phyloP scores from a whole-genome alignment of 2,329 filamentous ascomycete species.

The Trichoderma simmonsii region DNA sequence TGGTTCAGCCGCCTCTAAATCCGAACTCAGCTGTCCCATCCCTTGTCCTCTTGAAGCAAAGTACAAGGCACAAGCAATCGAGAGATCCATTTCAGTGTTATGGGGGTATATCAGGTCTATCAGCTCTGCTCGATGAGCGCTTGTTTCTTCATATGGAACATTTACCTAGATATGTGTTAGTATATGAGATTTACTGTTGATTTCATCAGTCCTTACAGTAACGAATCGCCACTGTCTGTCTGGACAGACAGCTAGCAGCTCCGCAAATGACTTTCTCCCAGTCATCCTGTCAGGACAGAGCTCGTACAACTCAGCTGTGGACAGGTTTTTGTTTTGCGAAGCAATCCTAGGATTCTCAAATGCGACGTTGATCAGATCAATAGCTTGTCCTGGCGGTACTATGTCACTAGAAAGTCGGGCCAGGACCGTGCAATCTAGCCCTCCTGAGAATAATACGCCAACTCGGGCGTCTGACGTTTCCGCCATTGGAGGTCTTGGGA shows the following conservation, averaged over 20 bases:
- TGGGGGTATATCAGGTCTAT: conserved; percentile 83
- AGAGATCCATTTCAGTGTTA: conserved; percentile 98
- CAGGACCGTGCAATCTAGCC: conserved; percentile 86
- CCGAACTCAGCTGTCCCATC: conserved; percentile 34
- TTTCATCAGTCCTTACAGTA: conserved; percentile 45
- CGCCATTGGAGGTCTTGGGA: conserved; percentile 55
- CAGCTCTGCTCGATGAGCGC: conserved; percentile 65
- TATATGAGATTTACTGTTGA: background rate
- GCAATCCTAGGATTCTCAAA: conserved; percentile 87
- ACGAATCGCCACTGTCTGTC: conserved; percentile 78
- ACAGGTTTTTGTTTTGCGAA: conserved; percentile 45
- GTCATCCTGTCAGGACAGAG: conserved; percentile 87
- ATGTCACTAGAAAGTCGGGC: conserved; percentile 78
- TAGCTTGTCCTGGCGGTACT: conserved; percentile 61
- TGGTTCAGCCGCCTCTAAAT: conserved; percentile 25
- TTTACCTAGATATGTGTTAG: conserved; percentile 55
- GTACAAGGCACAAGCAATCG: conserved; percentile 89
- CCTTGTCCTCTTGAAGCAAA: conserved; percentile 81
- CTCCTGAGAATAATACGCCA: conserved; percentile 88
- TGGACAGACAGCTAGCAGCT: conserved; percentile 68
- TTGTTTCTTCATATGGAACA: conserved; percentile 73
- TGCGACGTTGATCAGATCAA: conserved; percentile 92
- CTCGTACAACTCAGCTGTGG: conserved; percentile 59
- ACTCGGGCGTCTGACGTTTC: conserved; percentile 49
- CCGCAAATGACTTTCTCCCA: conserved; percentile 73